These are phyloP conservation scores for Aspergillus tanneri DNA, from an alignment of 2,329 filamentous ascomycete species.

Conservation along the genomic window DNA sequence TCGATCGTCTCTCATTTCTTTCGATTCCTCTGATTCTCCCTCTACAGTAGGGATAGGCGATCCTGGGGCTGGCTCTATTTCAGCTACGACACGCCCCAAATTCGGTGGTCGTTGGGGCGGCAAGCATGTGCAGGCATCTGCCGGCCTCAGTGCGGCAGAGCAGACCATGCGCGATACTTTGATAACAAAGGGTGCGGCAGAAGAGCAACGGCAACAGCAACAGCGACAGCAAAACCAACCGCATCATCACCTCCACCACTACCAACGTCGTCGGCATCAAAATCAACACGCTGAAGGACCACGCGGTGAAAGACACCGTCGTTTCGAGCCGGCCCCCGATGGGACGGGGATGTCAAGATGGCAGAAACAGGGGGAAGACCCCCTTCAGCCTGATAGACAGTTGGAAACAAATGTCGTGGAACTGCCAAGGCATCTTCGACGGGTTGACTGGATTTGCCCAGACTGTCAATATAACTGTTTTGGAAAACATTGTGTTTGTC, in stretches of 20 bases:
- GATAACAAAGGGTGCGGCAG: conserved; percentile 14
- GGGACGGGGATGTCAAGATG: background rate
- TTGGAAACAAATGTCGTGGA: conserved; percentile 8
- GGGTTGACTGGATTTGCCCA: conserved; percentile 31
- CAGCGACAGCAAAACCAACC: conserved; percentile 1
- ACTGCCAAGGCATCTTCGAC: conserved; percentile 4
- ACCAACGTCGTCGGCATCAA: background rate
- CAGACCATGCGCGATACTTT: conserved; percentile 32
- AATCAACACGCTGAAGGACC: background rate
- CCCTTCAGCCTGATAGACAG: conserved; percentile 14
- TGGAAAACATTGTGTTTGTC: conserved; percentile 25
- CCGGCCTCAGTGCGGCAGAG: conserved; percentile 34
- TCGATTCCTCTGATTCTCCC: conserved; percentile 31
- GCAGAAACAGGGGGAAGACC: background rate
- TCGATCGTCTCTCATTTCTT: conserved; percentile 28
- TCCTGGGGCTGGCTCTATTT: conserved; percentile 16
- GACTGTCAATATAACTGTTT: conserved; percentile 23
- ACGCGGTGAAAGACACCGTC: background rate
- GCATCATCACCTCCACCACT: background rate
- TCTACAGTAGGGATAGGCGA: conserved; percentile 23
- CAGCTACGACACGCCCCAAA: conserved; percentile 22
- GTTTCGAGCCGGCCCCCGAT: background rate
- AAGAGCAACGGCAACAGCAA: conserved; percentile 3
- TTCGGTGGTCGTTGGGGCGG: conserved; percentile 29
- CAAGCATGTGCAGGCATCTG: conserved; percentile 18